Evolutionary conservation across 225 moss, liverwort and hornwort species (phyloP).

Genomic region (Ulota crispa): DNA sequence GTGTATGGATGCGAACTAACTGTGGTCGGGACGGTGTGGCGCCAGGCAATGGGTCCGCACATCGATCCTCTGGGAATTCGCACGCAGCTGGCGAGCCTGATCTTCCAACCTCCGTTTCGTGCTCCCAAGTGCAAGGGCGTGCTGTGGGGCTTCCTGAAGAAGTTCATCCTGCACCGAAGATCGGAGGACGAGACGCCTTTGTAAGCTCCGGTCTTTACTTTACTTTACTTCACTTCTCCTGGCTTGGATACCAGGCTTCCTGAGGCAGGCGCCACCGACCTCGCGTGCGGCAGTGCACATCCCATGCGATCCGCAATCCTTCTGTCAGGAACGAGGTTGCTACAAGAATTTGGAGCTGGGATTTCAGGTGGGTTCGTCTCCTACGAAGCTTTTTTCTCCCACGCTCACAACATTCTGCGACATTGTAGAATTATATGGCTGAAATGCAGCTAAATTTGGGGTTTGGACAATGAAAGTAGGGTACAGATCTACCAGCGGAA

Average conservation of each 20-base stretch:
- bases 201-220: not conserved
- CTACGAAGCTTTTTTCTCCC: too few relatives aligned
- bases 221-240: too few relatives aligned
- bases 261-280: not conserved
- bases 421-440: too few relatives aligned
- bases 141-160: conserved; percentile 75
- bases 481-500: too few relatives aligned
- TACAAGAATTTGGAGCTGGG: not conserved
- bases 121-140: conserved; percentile 42
- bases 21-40: not conserved
- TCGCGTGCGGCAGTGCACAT: not conserved
- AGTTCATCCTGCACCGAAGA: conserved; percentile 45
- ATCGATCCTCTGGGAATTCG: conserved; percentile 24
- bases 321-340: not conserved
- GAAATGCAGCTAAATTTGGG: too few relatives aligned
- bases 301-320: not conserved
- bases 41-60: conserved; percentile 53
- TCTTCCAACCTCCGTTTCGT: conserved; percentile 13
- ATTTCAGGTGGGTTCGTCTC: not conserved
- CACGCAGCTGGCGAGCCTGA: conserved; percentile 13
- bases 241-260: too few relatives aligned
- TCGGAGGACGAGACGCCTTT: not conserved
- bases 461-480: too few relatives aligned
- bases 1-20: not conserved
- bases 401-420: too few relatives aligned